Evolutionary conservation across 305 asterid species (phyloP).

Genomic region (Caryopteris hybrid): DNA sequence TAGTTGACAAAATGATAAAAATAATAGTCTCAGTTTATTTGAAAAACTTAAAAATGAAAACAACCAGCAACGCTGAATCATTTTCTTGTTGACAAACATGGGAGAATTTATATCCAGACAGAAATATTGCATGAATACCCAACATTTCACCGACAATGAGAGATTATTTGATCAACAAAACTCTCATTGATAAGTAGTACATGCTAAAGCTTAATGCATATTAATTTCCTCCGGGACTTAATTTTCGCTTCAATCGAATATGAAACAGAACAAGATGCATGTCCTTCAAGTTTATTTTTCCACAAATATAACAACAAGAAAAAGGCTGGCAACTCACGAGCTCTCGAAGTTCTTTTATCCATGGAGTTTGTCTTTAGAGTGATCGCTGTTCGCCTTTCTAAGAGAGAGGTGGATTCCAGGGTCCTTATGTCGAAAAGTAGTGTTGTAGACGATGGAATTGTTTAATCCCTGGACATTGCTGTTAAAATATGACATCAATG

Average conservation of each 20-base stretch:
- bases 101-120: too few relatives aligned
- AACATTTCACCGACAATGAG: neutral
- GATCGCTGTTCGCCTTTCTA: constrained; percentile 26
- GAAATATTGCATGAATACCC: neutral
- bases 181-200: neutral
- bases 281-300: constrained; percentile 10
- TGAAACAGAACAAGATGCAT: constrained; percentile 11
- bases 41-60: too few relatives aligned
- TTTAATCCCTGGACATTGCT: constrained; percentile 82
- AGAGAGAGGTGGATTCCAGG: constrained; percentile 72
- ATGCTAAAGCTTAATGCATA: neutral
- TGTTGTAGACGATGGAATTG: constrained; percentile 55
- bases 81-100: too few relatives aligned
- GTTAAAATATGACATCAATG: constrained; percentile 45
- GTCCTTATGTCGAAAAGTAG: constrained; percentile 34
- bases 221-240: neutral
- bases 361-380: neutral
- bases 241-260: constrained; percentile 2
- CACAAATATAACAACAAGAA: neutral
- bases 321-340: neutral
- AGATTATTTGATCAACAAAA: neutral
- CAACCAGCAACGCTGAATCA: too few relatives aligned
- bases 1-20: too few relatives aligned
- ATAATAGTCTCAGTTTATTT: too few relatives aligned
- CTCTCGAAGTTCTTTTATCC: neutral